Base-by-base conservation (phyloP, 2,329 filamentous ascomycete genomes). In the Diplodia mutila region DNA sequence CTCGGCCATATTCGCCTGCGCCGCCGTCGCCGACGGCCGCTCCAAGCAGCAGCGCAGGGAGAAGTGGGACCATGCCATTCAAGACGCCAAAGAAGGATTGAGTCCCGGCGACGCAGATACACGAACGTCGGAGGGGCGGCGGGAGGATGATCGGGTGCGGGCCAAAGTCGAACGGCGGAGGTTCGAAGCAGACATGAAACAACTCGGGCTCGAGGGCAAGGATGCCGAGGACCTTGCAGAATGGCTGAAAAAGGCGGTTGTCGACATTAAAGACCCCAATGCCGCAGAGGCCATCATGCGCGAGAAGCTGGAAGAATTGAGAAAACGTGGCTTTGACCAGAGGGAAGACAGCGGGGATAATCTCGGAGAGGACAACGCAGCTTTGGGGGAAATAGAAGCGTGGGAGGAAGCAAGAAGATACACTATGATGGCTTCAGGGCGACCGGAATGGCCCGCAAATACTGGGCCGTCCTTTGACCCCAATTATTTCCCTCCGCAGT, bases 1-100 rank as follows among this genome's bases (percentile, higher is more conserved):
- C 74, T 89, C 89, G 29, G 86, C 88, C 39, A 85, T 90, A 65
- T 86, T 91, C 73, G 89, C 87, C 5, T 86, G 87, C 2, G 89
- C 89, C 1, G 85, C 89, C 12, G 80, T 90, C 3, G 80, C 86
- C 34, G 90, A 93, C 75, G 85, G 86, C 6, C 80, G 82, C 32
- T 76, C 80, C 34, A 91, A 92, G 75, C 82, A 86, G 65, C 80
- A 81, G 49, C 82, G 87, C 69, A 83, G 85, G 55, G 82, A 82
- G 69, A 84, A 89, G 70, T 86, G 91, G 80, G 89, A 92, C 66
- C 75, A 78, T 23, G 85, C 86, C 67, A 85, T 92, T 71, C 84
- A 85, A 32, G 81, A 86, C 65, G 84, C 85, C 7, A 84, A 81
- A 68, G 78, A 81, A 67, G 83, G 84, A 65, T 71, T 88, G 69